Base-by-base conservation (phyloP, 2,329 filamentous ascomycete species). In the Clonostachys rosea region DNA sequence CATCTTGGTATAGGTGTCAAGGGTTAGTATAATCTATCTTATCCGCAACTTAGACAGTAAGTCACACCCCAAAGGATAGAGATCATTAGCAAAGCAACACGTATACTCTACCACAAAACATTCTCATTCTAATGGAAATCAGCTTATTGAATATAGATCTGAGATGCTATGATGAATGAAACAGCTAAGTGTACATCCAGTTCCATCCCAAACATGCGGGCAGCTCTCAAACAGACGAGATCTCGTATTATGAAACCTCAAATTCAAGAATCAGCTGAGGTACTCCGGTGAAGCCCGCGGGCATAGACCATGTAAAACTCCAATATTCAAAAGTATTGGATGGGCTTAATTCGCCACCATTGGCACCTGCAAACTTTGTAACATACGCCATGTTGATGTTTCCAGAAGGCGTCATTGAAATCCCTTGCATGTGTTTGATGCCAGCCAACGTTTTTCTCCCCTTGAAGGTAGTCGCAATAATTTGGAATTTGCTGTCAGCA, bases 381-480 rank as follows among this genome's bases (percentile, higher is more conserved):
- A 52, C 53, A 16, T 70, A 71, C 0, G 60, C 59, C 39, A 57
- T 39, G 47, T 72, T 62, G 34, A 73, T 65, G 4, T 71, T 76
- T 1, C 75, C 74, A 0, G 65, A 62, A 0, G 78, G 63, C 1
- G 59, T 63, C 0, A 81, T 66, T 2, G 61, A 56, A 3, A 80
- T 50, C 1, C 76, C 75, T 35, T 71, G 68, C 0, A 81, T 60
- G 50, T 79, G 76, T 0, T 57, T 60, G 68, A 75, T 78, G 3
- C 63, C 58, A 0, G 55, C 39, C 2, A 81, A 60, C 33, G 75
- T 73, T 6, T 61, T 64, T 53, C 68, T 72, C 4, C 63, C 59
- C 16, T 52, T 51, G 7, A 75, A 73, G 3, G 74, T 73, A 1
- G 70, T 73, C 0, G 81, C 67, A 4, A 77, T 53, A 17, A 82